Evolutionary conservation across 495 filamentous ascomycete species (phyloP), one percentile per base, ranked within the genome.

Genomic region (Daldinia caldariorum): DNA sequence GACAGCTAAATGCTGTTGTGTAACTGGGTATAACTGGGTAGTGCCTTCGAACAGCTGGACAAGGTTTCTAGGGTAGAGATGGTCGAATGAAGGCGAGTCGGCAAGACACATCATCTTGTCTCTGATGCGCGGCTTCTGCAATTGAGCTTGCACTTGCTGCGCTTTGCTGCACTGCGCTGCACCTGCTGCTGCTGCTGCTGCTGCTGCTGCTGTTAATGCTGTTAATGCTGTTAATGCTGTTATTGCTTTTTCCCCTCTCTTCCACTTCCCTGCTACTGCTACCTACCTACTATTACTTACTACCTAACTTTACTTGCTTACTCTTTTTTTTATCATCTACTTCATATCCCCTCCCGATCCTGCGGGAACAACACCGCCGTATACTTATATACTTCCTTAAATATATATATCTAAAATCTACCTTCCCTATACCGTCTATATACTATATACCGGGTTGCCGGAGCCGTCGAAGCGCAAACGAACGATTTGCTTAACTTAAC

Each of bases 1-100:
- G 71, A 73, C 71, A 73, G 70, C 62, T 63, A 70, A 59, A 73
- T 58, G 18, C 71, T 73, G 70, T 67, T 59, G 65, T 68, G 65
- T 57, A 69, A 69, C 65, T 72, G 70, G 70, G 65, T 68, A 61
- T 57, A 69, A 69, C 65, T 72, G 70, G 70, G 29, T 72, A 32
- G 49, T 53, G 70, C 61, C 61, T 62, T 68, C 65, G 56, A 72
- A 72, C 70, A 72, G 70, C 70, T 72, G 64, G 70, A 65, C 70
- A 68, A 53, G 63, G 69, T 66, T 47, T 62, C 57, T 58, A 61
- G 67, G 43, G 39, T 56, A 29, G 31, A 34, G 16, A 26, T n/a
- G 35, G 50, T 58, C 62, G 60, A 61, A 66, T 59, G 58, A 56
- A 26, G 54, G 47, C 58, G 43, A 58, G 50, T 64, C 60, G 64